Percentiles rank a stretch among this genome's conserved stretches.
phyloP scores from a whole-genome alignment of 805 yeast genomes.

The Spathaspora arborariae region DNA sequence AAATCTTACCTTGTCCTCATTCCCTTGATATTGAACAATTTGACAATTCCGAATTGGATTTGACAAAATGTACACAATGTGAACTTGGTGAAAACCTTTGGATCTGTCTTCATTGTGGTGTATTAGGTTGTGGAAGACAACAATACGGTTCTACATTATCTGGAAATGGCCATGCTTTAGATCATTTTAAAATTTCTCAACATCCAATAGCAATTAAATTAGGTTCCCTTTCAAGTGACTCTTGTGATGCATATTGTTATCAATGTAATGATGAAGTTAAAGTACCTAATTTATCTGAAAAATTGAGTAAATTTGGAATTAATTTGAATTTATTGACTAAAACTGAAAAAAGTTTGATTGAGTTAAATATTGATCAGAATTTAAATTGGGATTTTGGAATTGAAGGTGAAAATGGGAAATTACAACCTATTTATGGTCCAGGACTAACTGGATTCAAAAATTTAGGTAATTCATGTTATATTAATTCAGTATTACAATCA shows the following conservation, averaged over 20 bases:
- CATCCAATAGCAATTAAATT: conserved; percentile 88
- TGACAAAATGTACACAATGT: conserved; percentile 52
- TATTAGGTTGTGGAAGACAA: conserved; percentile 89
- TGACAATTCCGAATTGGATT: conserved; percentile 29
- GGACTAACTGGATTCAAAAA: conserved; percentile 83
- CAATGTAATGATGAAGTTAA: conserved; percentile 83
- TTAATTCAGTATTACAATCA: conserved; percentile 76
- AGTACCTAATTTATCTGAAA: conserved; percentile 54
- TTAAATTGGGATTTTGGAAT: conserved; percentile 88
- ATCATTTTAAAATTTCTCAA: conserved; percentile 53
- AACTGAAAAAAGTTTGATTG: conserved; percentile 85
- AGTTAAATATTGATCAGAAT: conserved; percentile 89
- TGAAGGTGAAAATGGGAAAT: conserved; percentile 65
- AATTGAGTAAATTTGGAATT: conserved; percentile 61
- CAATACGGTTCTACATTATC: conserved; percentile 86
- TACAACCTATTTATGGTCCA: conserved; percentile 67
- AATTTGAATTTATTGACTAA: conserved; percentile 53
- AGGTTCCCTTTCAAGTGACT: conserved; percentile 78
- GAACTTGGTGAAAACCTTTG: conserved; percentile 76
- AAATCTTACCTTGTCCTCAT: conserved; percentile 77
- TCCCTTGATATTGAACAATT: conserved; percentile 51
- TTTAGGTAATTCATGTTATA: conserved; percentile 89
- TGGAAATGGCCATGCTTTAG: conserved; percentile 90
- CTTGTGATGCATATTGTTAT: conserved; percentile 86
- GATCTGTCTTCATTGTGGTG: conserved; percentile 90